Conservation (phyloP, 352 stramenopile species). For the Globisporangium sylvaticum region DNA sequence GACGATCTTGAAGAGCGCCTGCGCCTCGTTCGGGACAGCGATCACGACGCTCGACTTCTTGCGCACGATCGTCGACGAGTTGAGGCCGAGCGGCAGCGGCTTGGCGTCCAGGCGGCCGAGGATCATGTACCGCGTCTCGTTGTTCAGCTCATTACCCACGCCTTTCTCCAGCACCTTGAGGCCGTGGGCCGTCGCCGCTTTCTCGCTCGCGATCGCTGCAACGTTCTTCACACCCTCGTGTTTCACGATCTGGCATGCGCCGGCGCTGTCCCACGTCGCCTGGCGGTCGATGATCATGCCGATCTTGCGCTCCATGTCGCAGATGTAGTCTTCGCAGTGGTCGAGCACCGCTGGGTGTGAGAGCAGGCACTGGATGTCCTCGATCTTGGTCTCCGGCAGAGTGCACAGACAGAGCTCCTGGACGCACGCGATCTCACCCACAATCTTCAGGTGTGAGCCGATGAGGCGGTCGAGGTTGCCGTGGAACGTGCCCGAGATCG, state of each 20-base stretch:
- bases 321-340: slow-evolving; percentile 64
- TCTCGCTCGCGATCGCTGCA: slow-evolving; percentile 62
- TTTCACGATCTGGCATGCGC: slow-evolving; percentile 62
- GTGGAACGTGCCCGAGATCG: slow-evolving; percentile 70
- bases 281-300: slow-evolving; percentile 56
- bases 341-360: slow-evolving; percentile 64
- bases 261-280: slow-evolving; percentile 61
- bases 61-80: slow-evolving; percentile 15
- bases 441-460: slow-evolving; percentile 61
- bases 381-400: slow-evolving; percentile 29
- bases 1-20: slow-evolving; percentile 75
- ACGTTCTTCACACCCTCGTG: slow-evolving; percentile 42
- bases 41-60: slow-evolving; percentile 72
- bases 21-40: slow-evolving; percentile 62
- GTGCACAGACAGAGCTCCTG: slow-evolving; percentile 64
- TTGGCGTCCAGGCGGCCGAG: slow-evolving; percentile 45
- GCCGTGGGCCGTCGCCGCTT: slow-evolving; percentile 48
- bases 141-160: slow-evolving; percentile 62
- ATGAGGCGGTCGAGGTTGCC: slow-evolving; percentile 65
- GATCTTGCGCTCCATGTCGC: slow-evolving; percentile 49
- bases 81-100: slow-evolving; percentile 31
- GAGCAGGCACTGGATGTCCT: slow-evolving; percentile 50
- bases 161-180: slow-evolving; percentile 52
- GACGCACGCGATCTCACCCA: slow-evolving; percentile 64
- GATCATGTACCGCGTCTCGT: slow-evolving; percentile 74